phyloP scores from a whole-genome alignment of 192 early-diverging fungal genomes.

The Gonapodya prolifera region DNA sequence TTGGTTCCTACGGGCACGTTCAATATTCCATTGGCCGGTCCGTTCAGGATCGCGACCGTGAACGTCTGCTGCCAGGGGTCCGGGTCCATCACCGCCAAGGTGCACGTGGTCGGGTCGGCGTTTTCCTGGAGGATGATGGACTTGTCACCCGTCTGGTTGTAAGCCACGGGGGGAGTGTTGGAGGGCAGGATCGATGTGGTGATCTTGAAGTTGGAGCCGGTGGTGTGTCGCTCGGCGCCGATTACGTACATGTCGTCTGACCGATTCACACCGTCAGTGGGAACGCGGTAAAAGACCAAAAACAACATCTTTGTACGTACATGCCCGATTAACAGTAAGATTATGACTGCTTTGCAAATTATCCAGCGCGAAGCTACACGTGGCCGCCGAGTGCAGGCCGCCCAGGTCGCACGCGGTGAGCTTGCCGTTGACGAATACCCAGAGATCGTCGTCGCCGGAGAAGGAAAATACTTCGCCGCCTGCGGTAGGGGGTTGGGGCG shows the following conservation, averaged over 20 bases:
- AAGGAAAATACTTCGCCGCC: not conserved
- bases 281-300: not conserved
- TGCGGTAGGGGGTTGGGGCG: not conserved
- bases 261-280: too few species aligned
- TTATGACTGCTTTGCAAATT: not conserved
- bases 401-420: conserved; percentile 8
- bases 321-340: not conserved
- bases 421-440: not conserved
- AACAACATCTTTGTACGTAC: not conserved
- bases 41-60: not conserved
- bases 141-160: not conserved
- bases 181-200: not conserved
- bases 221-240: not conserved
- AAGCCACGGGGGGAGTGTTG: not conserved
- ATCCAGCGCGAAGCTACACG: not conserved
- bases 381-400: not conserved
- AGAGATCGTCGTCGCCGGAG: not conserved
- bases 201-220: not conserved
- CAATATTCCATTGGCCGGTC: not conserved
- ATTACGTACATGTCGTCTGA: not conserved
- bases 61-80: not conserved
- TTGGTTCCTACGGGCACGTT: not conserved
- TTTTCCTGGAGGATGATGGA: not conserved
- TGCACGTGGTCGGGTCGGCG: not conserved
- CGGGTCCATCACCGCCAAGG: not conserved